Conservation (phyloP, 345 rosid species). For the Erucastrum elatum region DNA sequence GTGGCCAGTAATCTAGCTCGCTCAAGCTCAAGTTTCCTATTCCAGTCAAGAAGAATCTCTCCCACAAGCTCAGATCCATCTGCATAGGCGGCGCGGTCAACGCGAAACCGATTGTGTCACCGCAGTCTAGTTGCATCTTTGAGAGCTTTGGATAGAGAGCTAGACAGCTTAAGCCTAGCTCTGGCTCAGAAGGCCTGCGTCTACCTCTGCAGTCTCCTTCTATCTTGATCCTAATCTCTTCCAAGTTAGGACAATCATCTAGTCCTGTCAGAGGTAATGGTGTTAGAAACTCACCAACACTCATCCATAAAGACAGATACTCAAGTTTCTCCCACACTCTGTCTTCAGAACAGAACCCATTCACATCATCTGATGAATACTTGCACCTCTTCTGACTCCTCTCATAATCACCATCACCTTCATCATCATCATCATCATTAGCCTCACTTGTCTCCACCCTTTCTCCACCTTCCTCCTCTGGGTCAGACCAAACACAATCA, state of each 20-base stretch:
- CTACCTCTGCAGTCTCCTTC: conserved; percentile 85
- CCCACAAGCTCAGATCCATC: conserved; percentile 91
- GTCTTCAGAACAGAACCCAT: conserved; percentile 44
- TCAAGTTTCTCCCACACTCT: conserved; percentile 73
- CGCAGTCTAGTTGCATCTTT: conserved; percentile 77
- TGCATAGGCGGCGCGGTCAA: conserved; percentile 81
- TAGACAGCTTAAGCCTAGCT: conserved; percentile 70
- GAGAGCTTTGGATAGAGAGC: conserved; percentile 58
- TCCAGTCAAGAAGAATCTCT: conserved; percentile 76
- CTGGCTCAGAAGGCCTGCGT: conserved; percentile 52
- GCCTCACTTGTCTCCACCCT: background rate
- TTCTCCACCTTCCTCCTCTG: conserved; percentile 28
- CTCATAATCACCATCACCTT: conserved; percentile 21
- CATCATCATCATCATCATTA: conserved; percentile 3
- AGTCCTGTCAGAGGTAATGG: conserved; percentile 62
- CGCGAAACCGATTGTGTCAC: conserved; percentile 65
- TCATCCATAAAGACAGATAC: conserved; percentile 76
- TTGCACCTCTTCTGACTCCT: conserved; percentile 53
- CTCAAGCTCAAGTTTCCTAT: conserved; percentile 56
- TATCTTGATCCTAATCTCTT: conserved; percentile 74
- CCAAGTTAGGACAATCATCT: conserved; percentile 76
- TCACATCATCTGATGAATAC: conserved; percentile 42
- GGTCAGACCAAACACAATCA: conserved; percentile 76
- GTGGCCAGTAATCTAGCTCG: conserved; percentile 91
- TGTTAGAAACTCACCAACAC: conserved; percentile 61